Evolutionary conservation across 768 basidiomycete genomes (phyloP).

Genomic region (Boletus pseudopeckii): DNA sequence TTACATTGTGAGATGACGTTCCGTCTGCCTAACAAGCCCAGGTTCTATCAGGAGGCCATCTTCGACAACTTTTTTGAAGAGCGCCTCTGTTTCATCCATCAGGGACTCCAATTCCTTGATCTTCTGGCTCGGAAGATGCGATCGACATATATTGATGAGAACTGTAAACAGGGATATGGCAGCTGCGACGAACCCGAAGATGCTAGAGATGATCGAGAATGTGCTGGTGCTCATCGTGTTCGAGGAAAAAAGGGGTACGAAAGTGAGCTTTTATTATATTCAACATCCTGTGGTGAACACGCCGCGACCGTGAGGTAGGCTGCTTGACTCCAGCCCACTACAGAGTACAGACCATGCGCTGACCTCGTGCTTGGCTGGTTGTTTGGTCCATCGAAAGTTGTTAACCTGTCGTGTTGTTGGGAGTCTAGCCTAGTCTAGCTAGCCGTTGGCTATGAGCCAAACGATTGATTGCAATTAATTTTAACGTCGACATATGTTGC

Average conservation of each 20-base stretch:
- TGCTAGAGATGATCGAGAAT: background rate
- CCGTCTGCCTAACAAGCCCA: background rate
- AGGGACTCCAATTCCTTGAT: conserved; percentile 3
- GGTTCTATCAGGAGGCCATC: conserved; percentile 6
- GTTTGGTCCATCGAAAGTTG: background rate
- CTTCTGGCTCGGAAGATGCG: conserved; percentile 2
- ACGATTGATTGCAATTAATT: background rate
- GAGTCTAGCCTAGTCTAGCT: background rate
- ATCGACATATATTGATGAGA: background rate
- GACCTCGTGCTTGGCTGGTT: background rate
- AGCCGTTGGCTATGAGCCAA: background rate
- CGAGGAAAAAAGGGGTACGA: background rate
- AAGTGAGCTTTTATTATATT: background rate
- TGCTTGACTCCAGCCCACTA: too few relatives aligned
- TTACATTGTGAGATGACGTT: background rate
- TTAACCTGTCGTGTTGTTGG: too few relatives aligned
- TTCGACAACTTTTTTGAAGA: conserved; percentile 1
- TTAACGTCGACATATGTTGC: too few relatives aligned
- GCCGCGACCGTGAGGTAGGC: too few relatives aligned
- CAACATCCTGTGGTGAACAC: background rate
- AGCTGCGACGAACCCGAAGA: background rate
- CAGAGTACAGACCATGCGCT: background rate
- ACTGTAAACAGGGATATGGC: background rate
- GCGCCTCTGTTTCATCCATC: background rate
- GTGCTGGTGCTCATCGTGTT: background rate